A percentile compares a stretch with the other conserved stretches of the same genome.
These are phyloP conservation scores for Physaria fendleri DNA, from an alignment of 345 rosid species.

Conservation along the genomic window DNA sequence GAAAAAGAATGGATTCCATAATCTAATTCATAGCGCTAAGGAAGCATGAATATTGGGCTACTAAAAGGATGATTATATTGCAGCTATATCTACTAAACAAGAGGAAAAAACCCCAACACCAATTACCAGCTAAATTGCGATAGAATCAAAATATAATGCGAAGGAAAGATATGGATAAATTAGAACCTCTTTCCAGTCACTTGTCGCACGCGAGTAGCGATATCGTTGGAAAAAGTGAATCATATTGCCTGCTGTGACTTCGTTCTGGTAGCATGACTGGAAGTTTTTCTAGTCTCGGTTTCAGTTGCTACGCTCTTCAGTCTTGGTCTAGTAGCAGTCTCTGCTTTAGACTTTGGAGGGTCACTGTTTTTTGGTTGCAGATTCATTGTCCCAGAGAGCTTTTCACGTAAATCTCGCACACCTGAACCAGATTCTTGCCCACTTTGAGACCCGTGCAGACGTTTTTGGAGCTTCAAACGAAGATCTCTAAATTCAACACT, in stretches of 20 bases:
- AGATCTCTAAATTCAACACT: constrained; percentile 71
- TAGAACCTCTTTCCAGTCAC: constrained; percentile 77
- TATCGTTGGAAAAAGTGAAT: constrained; percentile 20
- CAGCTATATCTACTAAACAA: too few species aligned
- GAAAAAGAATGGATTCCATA: not conserved
- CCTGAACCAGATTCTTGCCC: constrained; percentile 50
- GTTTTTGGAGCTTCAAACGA: constrained; percentile 87
- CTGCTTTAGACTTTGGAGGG: constrained; percentile 47
- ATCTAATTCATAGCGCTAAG: not conserved
- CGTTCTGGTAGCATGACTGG: constrained; percentile 42
- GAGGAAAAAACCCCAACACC: not conserved
- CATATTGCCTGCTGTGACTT: constrained; percentile 58
- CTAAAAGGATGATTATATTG: not conserved
- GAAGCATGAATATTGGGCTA: not conserved
- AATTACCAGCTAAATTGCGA: constrained; percentile 4
- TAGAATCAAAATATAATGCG: too few species aligned
- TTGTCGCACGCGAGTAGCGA: constrained; percentile 48
- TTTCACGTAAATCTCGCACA: constrained; percentile 76
- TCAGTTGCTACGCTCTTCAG: constrained; percentile 59
- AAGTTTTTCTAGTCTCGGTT: constrained; percentile 47
- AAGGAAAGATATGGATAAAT: too few species aligned
- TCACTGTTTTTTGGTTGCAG: constrained; percentile 47
- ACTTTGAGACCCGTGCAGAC: constrained; percentile 44
- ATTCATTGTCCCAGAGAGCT: constrained; percentile 77
- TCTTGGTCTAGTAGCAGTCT: constrained; percentile 45